Base-by-base conservation (phyloP, 192 early-diverging fungal genomes). In the Rhizophagus sp. region DNA sequence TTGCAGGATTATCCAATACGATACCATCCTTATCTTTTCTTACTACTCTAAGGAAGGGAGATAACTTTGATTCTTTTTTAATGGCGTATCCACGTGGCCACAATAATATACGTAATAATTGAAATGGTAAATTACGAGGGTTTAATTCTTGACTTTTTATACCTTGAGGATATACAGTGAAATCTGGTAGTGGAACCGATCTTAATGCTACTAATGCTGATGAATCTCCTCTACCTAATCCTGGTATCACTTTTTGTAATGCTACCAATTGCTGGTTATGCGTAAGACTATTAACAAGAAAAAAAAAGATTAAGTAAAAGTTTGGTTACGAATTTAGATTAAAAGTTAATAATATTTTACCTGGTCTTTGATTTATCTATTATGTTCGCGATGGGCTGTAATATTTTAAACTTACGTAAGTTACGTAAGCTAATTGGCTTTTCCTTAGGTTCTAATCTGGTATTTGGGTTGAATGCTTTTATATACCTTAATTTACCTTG, bases 311-410 rank as follows among this genome's bases (percentile, higher is more conserved):
- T 33, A 33, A 27, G 11, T 66, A 15, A 24, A 67, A 39, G 13
- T 8, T 36, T 22, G 39, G 34, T 1, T n/a, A 39, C 4, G 12
- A 36, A 69, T 69, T 34, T 69, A 69, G 9, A n/a, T 44, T 41
- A 69, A 41, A 69, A 33, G 11, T 65, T 65, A 3, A 12, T 65
- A 65, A 7, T 0, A 11, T 25, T 41, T 69, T 69, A 69, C 67
- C 67, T 69, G 9, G n/a, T 49, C 68, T 70, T 70, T 73, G 39
- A 73, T 50, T 27, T 27, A 49, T 50, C n/a, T 44, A 73, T 49
- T 27, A 49, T 73, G 4, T 73, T 73, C 5, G 9, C 15, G 25
- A 73, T 27, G 17, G 39, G 71, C 25, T 50, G n/a, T 49, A 50
- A 24, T 50, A 25, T 0, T 73, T 47, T 50, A 11, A 72, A 25